Conservation (phyloP, 139 green algal genomes). For the Volvox reticuliferus region DNA sequence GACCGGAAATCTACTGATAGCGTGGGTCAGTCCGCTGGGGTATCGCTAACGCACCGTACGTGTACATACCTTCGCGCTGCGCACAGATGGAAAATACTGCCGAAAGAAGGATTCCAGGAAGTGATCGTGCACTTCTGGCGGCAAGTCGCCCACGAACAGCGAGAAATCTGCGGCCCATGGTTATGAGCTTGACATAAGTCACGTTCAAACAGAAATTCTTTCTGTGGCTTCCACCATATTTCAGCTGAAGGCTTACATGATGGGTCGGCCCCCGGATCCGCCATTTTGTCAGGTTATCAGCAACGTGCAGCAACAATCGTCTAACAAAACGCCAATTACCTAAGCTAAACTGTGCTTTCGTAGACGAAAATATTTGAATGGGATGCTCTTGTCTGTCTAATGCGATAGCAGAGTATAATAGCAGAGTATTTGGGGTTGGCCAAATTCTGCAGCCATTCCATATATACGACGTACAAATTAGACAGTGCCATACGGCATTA, state of each 20-base stretch:
- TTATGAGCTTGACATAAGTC: not conserved
- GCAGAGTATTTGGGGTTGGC: too few species aligned
- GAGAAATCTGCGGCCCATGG: constrained; percentile 73
- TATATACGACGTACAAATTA: too few species aligned
- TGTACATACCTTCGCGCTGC: constrained; percentile 77
- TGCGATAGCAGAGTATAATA: too few species aligned
- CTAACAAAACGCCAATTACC: too few species aligned
- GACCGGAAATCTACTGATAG: too few species aligned
- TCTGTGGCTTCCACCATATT: not conserved
- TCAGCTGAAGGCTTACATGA: not conserved
- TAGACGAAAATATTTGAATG: not conserved
- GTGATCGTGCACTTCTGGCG: constrained; percentile 92
- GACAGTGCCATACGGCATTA: too few species aligned
- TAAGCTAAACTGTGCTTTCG: too few species aligned
- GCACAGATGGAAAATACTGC: constrained; percentile 86
- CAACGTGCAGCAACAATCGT: too few species aligned
- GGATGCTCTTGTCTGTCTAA: not conserved
- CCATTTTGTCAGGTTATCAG: not conserved
- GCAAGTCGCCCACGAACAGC: constrained; percentile 96
- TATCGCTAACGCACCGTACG: too few species aligned
- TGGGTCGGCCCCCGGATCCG: constrained; percentile 11
- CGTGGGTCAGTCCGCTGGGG: too few species aligned
- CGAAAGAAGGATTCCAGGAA: constrained; percentile 91
- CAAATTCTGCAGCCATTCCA: too few species aligned
- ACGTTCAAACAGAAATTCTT: not conserved